Conservation (phyloP, 306 rosid genomes). For the Inga laurina region DNA sequence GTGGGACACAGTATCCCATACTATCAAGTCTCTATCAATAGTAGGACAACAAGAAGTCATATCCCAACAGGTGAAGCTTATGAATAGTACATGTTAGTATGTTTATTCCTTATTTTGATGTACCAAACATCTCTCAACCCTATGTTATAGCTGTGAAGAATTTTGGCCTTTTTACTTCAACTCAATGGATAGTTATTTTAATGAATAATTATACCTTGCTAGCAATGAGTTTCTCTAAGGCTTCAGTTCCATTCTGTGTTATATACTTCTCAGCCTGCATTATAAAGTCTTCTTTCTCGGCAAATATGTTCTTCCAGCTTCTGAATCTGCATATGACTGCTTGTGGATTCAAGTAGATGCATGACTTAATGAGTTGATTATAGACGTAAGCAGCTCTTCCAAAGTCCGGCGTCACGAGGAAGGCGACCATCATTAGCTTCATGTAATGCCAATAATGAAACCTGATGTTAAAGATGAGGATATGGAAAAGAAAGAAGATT, state of each 20-base stretch:
- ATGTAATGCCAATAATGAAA: conserved; percentile 50
- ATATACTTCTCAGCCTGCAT: conserved; percentile 45
- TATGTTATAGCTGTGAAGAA: too few relatives aligned
- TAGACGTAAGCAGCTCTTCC: conserved; percentile 54
- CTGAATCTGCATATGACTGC: conserved; percentile 20
- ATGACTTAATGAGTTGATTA: conserved; percentile 28
- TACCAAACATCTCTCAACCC: too few relatives aligned
- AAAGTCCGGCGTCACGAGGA: conserved; percentile 51
- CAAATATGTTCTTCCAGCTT: conserved; percentile 30
- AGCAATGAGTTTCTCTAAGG: conserved; percentile 53
- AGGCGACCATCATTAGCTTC: conserved; percentile 50
- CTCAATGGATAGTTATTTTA: too few relatives aligned
- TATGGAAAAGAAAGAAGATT: neutral
- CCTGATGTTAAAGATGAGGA: conserved; percentile 40
- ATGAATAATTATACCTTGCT: conserved; percentile 37
- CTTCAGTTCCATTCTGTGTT: conserved; percentile 49
- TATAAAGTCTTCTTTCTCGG: conserved; percentile 39
- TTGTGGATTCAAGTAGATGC: conserved; percentile 26
- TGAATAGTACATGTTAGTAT: too few relatives aligned
- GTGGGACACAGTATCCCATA: too few relatives aligned
- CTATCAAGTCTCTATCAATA: too few relatives aligned
- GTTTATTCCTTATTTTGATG: too few relatives aligned
- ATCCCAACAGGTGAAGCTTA: too few relatives aligned
- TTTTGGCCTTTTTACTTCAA: too few relatives aligned
- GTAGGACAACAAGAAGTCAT: too few relatives aligned